Base-by-base conservation (phyloP, 495 filamentous ascomycete species). In the Daldinia concentrica region DNA sequence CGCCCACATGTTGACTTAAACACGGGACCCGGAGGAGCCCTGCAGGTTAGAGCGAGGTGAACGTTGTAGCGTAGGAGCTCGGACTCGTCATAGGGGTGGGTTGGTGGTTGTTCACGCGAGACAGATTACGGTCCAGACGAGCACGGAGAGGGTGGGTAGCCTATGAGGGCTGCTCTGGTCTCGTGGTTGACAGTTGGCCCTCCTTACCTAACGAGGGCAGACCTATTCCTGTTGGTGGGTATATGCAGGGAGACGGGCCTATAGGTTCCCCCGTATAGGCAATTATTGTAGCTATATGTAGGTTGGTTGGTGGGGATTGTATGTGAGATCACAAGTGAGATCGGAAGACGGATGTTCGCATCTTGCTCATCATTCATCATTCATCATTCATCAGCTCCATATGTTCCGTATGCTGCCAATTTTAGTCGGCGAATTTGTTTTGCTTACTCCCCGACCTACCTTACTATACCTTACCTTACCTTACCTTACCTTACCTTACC, bases 171-270 rank as follows among this genome's bases (percentile, higher is more conserved):
- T 65, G 52, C 12, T 26, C 29, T 69, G 71, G 69, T 62, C 71
- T 73, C 71, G 71, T 73, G 71, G 71, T 50, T 65, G 71, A 68
- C 71, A 73, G 57, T 58, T 73, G 71, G 71, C 71, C 29, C 60
- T 52, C 34, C 60, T 62, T 66, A 66, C 62, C 56, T 66, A 52
- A 66, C 68, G 58, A 71, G 66, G 68, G 51, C 68, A 66, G 58
- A 64, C 34, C 60, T 48, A 26, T 60, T 58, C 62, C 39, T 32
- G 61, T 62, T 34, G n/a, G 43, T 64, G 39, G 39, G 39, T 17
- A 41, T 41, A n/a, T 41, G 5, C 15, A 41, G 15, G 5, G 1
- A 41, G 39, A 41, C n/a, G 39, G n/a, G n/a, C 39, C 39, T 41
- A 41, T 41, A 41, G n/a, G n/a, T n/a, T 41, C n/a, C 6, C 6